Conservation (phyloP, 2,329 filamentous ascomycete species). For the Penicillium sp. region DNA sequence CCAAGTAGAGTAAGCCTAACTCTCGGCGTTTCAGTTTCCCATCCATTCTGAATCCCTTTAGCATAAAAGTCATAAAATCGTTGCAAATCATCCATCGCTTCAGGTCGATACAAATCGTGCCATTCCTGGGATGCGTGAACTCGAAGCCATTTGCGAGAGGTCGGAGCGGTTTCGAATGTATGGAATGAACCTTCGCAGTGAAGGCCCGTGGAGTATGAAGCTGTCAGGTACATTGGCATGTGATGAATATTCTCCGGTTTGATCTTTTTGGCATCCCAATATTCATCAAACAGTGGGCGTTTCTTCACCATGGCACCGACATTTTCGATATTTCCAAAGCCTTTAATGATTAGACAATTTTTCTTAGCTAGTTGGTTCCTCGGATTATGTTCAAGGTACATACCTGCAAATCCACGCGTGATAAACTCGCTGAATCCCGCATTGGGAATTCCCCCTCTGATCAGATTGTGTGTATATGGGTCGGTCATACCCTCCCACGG, state of each 20-base stretch:
- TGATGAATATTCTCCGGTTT: background rate
- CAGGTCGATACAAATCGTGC: background rate
- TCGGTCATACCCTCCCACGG: background rate
- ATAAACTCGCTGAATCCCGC: background rate
- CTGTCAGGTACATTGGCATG: background rate
- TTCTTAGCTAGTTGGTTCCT: background rate
- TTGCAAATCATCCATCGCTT: background rate
- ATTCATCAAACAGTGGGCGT: background rate
- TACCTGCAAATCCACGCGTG: background rate
- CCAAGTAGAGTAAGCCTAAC: background rate
- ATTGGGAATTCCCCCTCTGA: background rate
- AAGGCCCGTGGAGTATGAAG: background rate
- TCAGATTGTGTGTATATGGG: background rate
- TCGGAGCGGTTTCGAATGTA: background rate
- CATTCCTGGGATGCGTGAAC: slow-evolving; percentile 1
- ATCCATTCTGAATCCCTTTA: background rate
- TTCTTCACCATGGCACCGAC: background rate
- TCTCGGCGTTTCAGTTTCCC: background rate
- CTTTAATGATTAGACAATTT: background rate
- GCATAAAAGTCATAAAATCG: background rate
- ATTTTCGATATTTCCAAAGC: background rate
- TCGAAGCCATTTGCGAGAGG: background rate
- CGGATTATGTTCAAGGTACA: background rate
- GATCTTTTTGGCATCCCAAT: background rate
- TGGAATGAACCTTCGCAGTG: background rate